Conservation (phyloP, 305 asterid genomes). For the Fraxinus floribunda region DNA sequence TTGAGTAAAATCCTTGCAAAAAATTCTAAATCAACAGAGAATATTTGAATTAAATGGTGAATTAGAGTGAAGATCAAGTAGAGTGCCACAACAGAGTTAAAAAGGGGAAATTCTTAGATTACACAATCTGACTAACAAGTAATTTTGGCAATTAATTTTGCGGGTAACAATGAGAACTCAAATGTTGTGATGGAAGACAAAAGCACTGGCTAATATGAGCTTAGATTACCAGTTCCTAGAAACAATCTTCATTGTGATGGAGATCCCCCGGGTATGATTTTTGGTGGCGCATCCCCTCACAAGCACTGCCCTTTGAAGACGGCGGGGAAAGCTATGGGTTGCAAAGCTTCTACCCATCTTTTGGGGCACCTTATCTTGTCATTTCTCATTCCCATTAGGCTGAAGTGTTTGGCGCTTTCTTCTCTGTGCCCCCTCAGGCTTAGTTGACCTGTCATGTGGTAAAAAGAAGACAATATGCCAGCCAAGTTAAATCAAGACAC, state of each 20-base stretch:
- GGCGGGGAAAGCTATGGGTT: background rate
- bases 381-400: background rate
- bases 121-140: background rate
- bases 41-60: background rate
- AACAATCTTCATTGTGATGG: constrained; percentile 2
- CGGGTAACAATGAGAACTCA: background rate
- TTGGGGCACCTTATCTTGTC: background rate
- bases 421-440: background rate
- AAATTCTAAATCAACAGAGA: background rate
- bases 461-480: background rate
- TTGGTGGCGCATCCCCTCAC: background rate
- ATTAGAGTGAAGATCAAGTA: background rate
- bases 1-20: background rate
- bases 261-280: background rate
- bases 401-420: background rate
- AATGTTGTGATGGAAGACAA: background rate
- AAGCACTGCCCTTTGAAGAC: background rate
- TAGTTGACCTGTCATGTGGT: background rate
- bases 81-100: background rate
- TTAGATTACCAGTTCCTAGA: constrained; percentile 3
- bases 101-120: background rate
- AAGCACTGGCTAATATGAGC: background rate
- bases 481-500: background rate
- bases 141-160: background rate
- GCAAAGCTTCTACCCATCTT: background rate